These are phyloP conservation scores for Scheffersomyces titani DNA, from an alignment of 1,139 yeast genomes.

Conservation along the genomic window DNA sequence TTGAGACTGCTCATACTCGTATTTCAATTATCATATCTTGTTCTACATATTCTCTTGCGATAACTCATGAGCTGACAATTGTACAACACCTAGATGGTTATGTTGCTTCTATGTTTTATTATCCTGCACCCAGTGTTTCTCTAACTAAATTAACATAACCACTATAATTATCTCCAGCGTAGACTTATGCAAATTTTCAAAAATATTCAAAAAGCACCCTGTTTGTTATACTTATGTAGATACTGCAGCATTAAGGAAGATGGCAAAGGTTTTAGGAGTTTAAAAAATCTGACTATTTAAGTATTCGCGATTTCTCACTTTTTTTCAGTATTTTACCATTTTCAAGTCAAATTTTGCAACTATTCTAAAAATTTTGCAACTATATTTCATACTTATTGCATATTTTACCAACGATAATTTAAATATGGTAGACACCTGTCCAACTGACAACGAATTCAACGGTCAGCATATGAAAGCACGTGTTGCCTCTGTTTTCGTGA, in stretches of 20 bases:
- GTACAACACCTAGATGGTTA: background rate
- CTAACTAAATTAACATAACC: background rate
- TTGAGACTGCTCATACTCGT: background rate
- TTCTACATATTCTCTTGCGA: too few relatives aligned
- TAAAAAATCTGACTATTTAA: too few relatives aligned
- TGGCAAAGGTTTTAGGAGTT: background rate
- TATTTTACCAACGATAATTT: background rate
- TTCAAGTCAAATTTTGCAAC: background rate
- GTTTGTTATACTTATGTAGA: background rate
- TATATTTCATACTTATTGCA: background rate
- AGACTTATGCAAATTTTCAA: background rate
- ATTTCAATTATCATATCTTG: background rate
- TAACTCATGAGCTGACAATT: background rate
- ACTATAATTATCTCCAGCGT: background rate
- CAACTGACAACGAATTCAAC: constrained; percentile 18
- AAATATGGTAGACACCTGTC: constrained; percentile 16
- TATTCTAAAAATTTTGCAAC: background rate
- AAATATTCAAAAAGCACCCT: background rate
- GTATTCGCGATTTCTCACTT: background rate
- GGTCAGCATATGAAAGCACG: constrained; percentile 27
- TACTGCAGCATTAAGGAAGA: background rate
- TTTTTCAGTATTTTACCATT: background rate
- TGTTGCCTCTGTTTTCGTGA: constrained; percentile 31
- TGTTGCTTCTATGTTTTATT: too few relatives aligned
- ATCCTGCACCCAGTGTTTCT: background rate